Evolutionary conservation across 495 filamentous ascomycete species (phyloP), one percentile per base, ranked within the genome.

Genomic region (Aspergillus nidulans): DNA sequence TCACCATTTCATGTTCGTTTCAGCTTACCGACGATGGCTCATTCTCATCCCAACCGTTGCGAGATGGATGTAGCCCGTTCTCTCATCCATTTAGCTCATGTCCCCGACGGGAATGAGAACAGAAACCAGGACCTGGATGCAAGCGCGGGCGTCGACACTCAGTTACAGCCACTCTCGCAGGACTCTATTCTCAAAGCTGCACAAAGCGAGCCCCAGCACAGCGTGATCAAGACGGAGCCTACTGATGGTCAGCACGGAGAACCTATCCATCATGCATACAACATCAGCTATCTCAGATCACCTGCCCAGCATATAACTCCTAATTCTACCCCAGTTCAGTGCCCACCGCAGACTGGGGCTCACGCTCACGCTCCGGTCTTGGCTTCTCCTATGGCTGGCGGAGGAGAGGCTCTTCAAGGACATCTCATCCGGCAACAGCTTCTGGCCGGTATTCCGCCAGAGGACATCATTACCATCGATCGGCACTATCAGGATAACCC

Each of bases 371-470:
- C n/a, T n/a, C n/a, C n/a, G n/a, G n/a, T n/a, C n/a, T n/a, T n/a
- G n/a, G n/a, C n/a, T n/a, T n/a, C 28, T 49, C 9, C 20, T 21
- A 18, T 7, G 21, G 40, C 25, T 13, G 10, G 6, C 5, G 24
- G n/a, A 30, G 47, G 32, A 1, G 20, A 59, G n/a, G 41, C 39
- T 6, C 52, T 72, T 8, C 67, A 71, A 41, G 56, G 48, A 9
- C 69, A 63, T 36, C 60, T 74, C n/a, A 50, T 73, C 21, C 62
- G 62, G 7, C 62, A 68, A 52, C 71, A 74, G 47, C 40, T 62
- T 1, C 4, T 69, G 3, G 69, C 59, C 3, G 71, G 71, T 13
- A 65, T 74, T 24, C 55, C 59, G 3, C 56, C 48, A 1, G 53
- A 68, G 10, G 21, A 69, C 4, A 41, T 71, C 18, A 45, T 66